These are phyloP conservation scores for Pseudodiploospora longispora DNA, from an alignment of 2,329 filamentous ascomycete genomes.

Conservation along the genomic window DNA sequence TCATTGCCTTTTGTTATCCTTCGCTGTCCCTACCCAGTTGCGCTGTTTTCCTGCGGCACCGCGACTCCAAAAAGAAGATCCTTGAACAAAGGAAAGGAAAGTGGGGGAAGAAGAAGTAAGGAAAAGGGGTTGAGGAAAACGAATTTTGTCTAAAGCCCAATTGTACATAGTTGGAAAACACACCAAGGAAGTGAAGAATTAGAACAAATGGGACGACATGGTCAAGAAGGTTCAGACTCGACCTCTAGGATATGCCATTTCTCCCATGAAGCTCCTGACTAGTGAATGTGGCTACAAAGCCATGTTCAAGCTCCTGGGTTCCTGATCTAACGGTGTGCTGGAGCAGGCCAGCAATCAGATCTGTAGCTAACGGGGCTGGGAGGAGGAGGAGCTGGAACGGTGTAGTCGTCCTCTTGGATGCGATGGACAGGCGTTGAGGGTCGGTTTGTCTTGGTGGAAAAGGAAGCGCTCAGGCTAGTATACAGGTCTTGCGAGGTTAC, in stretches of 20 bases:
- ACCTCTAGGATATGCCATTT: too few relatives aligned
- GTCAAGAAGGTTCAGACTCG: too few relatives aligned
- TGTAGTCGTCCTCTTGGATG: constrained; percentile 52
- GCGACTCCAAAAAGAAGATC: not conserved
- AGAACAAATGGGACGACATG: too few relatives aligned
- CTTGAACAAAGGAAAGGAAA: not conserved
- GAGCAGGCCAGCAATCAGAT: constrained; percentile 44
- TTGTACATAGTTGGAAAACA: not conserved
- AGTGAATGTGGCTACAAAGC: too few relatives aligned
- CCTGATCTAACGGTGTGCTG: constrained; percentile 18
- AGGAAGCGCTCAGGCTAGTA: constrained; percentile 43
- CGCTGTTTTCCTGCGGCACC: too few relatives aligned
- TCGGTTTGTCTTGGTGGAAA: constrained; percentile 34
- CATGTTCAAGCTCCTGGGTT: too few relatives aligned
- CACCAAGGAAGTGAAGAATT: too few relatives aligned
- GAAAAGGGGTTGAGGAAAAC: too few relatives aligned
- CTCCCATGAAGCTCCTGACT: too few relatives aligned
- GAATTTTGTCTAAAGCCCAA: constrained; percentile 4
- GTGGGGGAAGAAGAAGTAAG: not conserved
- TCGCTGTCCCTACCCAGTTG: too few relatives aligned
- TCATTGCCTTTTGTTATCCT: too few relatives aligned
- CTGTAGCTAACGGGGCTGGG: constrained; percentile 57
- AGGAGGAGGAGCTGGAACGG: constrained; percentile 56
- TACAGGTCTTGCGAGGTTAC: constrained; percentile 43
- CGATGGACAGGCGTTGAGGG: constrained; percentile 39